These are phyloP conservation scores for Fagopyrum esculentum DNA, from an alignment of 148 eudicot species.

Conservation along the genomic window DNA sequence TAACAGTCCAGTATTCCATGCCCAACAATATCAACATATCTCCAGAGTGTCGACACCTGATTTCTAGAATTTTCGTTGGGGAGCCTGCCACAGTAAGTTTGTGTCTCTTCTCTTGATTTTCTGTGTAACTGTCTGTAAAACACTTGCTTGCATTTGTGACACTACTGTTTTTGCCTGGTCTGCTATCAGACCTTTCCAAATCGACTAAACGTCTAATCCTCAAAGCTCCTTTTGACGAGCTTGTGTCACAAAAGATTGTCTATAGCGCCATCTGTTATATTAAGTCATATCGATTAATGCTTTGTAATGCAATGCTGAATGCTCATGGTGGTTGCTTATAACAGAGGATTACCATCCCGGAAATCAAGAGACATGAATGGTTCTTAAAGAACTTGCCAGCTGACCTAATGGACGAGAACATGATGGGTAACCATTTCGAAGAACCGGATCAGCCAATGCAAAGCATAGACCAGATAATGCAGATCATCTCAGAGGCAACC, in stretches of 20 bases:
- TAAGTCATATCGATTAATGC: background rate
- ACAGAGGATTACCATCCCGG: slow-evolving; percentile 82
- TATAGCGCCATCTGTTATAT: background rate
- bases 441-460: slow-evolving; percentile 94
- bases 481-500: slow-evolving; percentile 48
- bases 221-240: background rate
- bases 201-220: background rate
- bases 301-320: too few relatives aligned
- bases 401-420: slow-evolving; percentile 61
- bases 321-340: background rate
- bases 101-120: background rate
- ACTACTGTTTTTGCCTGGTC: background rate
- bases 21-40: slow-evolving; percentile 83
- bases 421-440: slow-evolving; percentile 56
- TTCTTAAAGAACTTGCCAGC: slow-evolving; percentile 66
- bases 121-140: background rate
- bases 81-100: slow-evolving; percentile 62
- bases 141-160: background rate
- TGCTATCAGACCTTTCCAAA: background rate
- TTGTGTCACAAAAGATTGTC: background rate
- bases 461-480: slow-evolving; percentile 72
- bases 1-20: slow-evolving; percentile 72
- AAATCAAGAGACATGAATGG: slow-evolving; percentile 78
- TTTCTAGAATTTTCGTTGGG: slow-evolving; percentile 73
- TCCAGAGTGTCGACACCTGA: slow-evolving; percentile 76